A percentile compares a stretch with the other conserved stretches of the same genome.
These are phyloP conservation scores for Pelargonium nanum DNA, from an alignment of 345 rosid species.

Conservation along the genomic window DNA sequence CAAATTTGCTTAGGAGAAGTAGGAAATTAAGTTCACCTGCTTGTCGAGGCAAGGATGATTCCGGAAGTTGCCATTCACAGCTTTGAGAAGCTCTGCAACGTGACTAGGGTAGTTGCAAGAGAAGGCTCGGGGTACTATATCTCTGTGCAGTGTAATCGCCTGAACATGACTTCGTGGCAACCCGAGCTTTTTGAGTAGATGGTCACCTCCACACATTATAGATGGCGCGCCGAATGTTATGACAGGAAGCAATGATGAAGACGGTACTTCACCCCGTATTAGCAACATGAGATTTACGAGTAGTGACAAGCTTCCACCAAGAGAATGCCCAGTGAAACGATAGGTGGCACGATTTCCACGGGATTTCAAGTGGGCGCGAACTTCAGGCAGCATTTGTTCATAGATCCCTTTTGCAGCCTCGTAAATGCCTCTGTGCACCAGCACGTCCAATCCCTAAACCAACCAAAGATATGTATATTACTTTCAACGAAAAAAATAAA, in stretches of 20 bases:
- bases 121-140: conserved; percentile 94
- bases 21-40: conserved; percentile 32
- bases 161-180: conserved; percentile 64
- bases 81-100: conserved; percentile 70
- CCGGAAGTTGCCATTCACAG: conserved; percentile 74
- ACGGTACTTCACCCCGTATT: conserved; percentile 70
- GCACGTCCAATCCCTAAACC: conserved; percentile 61
- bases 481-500: too few species aligned
- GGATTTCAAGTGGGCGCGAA: conserved; percentile 52
- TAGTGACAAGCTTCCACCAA: conserved; percentile 91
- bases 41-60: conserved; percentile 79
- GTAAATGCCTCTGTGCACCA: conserved; percentile 89
- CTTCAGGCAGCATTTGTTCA: conserved; percentile 85
- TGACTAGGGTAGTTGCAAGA: conserved; percentile 86
- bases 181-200: conserved; percentile 68
- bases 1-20: not conserved
- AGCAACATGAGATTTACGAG: conserved; percentile 79
- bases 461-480: too few species aligned
- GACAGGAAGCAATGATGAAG: conserved; percentile 73
- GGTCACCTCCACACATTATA: conserved; percentile 89
- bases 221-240: conserved; percentile 90
- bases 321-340: conserved; percentile 92
- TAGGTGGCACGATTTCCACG: conserved; percentile 56
- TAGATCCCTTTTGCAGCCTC: conserved; percentile 98
- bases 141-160: conserved; percentile 79